Base-by-base conservation (phyloP, 139 green algal species). In the Volvox africanus region DNA sequence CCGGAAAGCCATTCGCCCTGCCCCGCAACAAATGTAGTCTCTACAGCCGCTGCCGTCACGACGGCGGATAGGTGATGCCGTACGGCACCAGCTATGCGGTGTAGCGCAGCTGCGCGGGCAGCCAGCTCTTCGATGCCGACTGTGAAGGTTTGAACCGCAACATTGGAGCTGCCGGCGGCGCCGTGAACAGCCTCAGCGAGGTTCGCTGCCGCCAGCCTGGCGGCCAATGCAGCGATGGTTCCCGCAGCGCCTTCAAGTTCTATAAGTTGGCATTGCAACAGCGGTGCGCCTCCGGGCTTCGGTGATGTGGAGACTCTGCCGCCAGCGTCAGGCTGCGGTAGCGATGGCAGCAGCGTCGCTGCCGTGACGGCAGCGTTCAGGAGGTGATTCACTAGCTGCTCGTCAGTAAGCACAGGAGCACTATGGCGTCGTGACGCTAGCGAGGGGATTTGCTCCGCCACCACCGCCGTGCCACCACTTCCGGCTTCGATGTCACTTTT, bases 221-320 rank as follows among this genome's bases (percentile, higher is more conserved):
- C 65, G 17, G 83, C 67, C 67, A 80, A 24, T 17, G 16, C 24
- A 11, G 83, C 83, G 20, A 89, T 32, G 55, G 36, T 22, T 28
- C 67, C 67, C 26, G 83, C 83, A 2, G 35, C 67, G 30, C 32
- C 22, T 65, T 89, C 83, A 36, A 89, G 67, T 26, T 79, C 35
- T 35, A 65, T 5, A 26, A 88, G 83, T 65, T 68, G 65, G 12
- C 82, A 61, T 9, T 86, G 80, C 55, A 75, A 26, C 55, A 67
- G 61, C 82, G 82, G 55, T 26, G 80, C 80, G 44, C 44, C 55
- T 24, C 55, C 50, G 24, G 79, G 37, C 21, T 55, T 32, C 55
- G 20, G 44, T 55, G 44, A 55, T 55, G 5, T 55, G 44, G 44
- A 55, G 9, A 9, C 44, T 5, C 50, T 61, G 82, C 11, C 62